Percentiles rank a stretch among this genome's conserved stretches.
Evolutionary conservation across 768 basidiomycete species (phyloP).

Genomic region (Lactifluus piperatus): DNA sequence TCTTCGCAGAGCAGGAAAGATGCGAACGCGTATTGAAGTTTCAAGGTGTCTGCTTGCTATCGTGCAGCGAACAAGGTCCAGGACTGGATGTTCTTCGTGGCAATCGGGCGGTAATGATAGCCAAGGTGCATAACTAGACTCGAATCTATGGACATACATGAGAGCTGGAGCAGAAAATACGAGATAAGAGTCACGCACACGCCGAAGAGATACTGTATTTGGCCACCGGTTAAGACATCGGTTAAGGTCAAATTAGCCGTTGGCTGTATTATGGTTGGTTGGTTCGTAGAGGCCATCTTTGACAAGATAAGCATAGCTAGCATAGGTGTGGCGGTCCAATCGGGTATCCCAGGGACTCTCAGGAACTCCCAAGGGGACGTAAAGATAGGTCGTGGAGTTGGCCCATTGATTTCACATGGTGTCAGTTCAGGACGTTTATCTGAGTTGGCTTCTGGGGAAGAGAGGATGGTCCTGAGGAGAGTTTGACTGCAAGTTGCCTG

Average conservation of each 20-base stretch:
- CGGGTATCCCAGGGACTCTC: constrained; percentile 31
- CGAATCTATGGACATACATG: constrained; percentile 28
- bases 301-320: constrained; percentile 37
- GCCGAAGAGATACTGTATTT: constrained; percentile 10
- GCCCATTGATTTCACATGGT: not conserved
- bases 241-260: constrained; percentile 14
- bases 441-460: not conserved
- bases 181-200: constrained; percentile 5
- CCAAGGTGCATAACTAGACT: constrained; percentile 38
- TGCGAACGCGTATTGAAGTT: constrained; percentile 27
- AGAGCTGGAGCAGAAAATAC: not conserved
- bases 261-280: constrained; percentile 22
- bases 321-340: constrained; percentile 39
- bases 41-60: constrained; percentile 39
- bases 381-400: constrained; percentile 9
- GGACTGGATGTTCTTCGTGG: constrained; percentile 27
- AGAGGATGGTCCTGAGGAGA: not conserved
- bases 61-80: constrained; percentile 39
- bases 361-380: constrained; percentile 33
- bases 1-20: constrained; percentile 34
- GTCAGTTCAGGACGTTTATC: constrained; percentile 9
- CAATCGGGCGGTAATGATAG: constrained; percentile 30
- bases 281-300: constrained; percentile 22
- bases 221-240: constrained; percentile 11
- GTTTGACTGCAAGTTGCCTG: not conserved